Base-by-base conservation (phyloP, 805 yeast genomes). In the Candida lessepsii region DNA sequence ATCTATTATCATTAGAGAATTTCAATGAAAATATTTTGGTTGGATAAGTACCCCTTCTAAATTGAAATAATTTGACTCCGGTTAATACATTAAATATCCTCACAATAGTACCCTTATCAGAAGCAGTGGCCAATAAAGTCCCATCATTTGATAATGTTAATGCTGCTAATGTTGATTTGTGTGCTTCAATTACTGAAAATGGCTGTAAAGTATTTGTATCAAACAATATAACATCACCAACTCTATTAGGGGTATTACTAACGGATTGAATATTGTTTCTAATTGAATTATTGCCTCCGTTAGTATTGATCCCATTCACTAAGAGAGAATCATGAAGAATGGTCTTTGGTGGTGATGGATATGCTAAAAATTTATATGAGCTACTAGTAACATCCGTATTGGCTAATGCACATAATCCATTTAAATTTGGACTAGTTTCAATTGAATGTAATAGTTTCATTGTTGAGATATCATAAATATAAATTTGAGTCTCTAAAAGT, bases 91-190 rank as follows among this genome's bases (percentile, higher is more conserved):
- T 68, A 54, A 90, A 93, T 2, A 93, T 83, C 32, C 98, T 67
- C 2, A 91, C 79, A 16, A 93, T 80, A 0, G 98, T 93, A 2
- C 99, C 99, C 54, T 87, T 86, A 25, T 75, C 79, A 0, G 96
- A 86, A 5, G 96, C 88, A 0, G 97, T 86, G 0, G 97, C 96
- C 32, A 91, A 70, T 47, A 86, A 65, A 2, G 78, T 70, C 0
- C 97, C 97, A 52, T 86, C 90, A 23, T 71, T 69, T 37, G 88
- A 86, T 13, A 93, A 58, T 1, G 83, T 66, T 34, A 89, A 60
- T 2, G 80, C 73, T 2, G 89, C 84, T 30, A 91, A 57, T 1
- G 85, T 81, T 0, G 89, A 70, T 53, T 84, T 86, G 61, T 93
- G 98, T 1, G 96, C 96, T 53, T 83, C 86, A 3, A 91, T 76